Evolutionary conservation across 2,329 filamentous ascomycete species (phyloP), one percentile per base, ranked within the genome.

Genomic region (Neofusicoccum parvum): DNA sequence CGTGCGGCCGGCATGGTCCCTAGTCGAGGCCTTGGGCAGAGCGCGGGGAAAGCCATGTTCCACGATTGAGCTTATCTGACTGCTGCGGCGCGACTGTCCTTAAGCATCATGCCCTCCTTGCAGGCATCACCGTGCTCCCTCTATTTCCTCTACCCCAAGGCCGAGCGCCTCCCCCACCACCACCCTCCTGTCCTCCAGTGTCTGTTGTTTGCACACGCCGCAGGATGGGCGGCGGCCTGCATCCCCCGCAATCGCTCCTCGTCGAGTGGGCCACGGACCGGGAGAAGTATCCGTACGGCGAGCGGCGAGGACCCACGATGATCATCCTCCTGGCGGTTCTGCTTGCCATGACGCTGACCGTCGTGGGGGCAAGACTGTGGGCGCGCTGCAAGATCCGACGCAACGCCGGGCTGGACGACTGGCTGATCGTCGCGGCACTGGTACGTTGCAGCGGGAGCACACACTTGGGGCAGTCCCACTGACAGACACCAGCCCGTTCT

Each of bases 341-440:
- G 2, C 51, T 65, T 2, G 43, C 10, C 1, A 3, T 20, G 10
- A 59, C 51, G 5, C 43, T 65, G 4, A 23, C 14, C 3, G 36
- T 65, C 0, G 50, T 65, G 1, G 51, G 10, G 2, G 32, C 50
- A 6, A 27, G 62, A 10, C 43, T 65, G 1, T 65, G 62, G 62
- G 62, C 62, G 17, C 62, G 62, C 20, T 41, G 43, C 51, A 65
- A 34, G 43, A 32, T 59, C 14, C 53, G 46, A 11, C 43, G 43
- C n/a, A 65, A 65, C 15, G 51, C 43, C 3, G 62, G 62, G 9
- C 34, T 65, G 23, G 62, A 65, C 14, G 62, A 65, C 20, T 32
- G 43, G 32, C 45, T 65, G 1, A 50, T 65, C 15, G 15, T 65
- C 3, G n/a, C 45, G n/a, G 43, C 62, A 7, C 12, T 56, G 14